These are phyloP conservation scores for Papilionanthe hybrid DNA, from an alignment of 116 monocot species.

Conservation along the genomic window DNA sequence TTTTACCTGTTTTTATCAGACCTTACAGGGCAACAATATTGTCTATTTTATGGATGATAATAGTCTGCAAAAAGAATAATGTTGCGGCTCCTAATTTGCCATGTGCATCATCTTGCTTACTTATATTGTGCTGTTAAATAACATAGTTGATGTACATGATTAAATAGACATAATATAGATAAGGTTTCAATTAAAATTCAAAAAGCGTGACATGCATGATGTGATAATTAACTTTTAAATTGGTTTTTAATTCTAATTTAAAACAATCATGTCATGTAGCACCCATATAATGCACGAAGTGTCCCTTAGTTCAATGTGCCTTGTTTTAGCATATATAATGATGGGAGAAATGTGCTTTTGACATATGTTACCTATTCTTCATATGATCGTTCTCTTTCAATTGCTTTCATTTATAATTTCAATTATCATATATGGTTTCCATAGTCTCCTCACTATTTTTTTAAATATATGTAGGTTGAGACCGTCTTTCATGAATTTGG, in stretches of 20 bases:
- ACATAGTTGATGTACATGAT: not conserved
- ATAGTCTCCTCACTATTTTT: not conserved
- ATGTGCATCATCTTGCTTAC: not conserved
- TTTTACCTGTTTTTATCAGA: not conserved
- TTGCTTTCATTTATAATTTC: not conserved
- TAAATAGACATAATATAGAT: no score
- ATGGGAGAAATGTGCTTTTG: not conserved
- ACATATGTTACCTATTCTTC: not conserved
- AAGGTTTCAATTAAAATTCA: not conserved
- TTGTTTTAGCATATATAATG: not conserved
- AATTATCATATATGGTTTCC: not conserved
- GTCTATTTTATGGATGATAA: not conserved
- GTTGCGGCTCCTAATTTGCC: not conserved
- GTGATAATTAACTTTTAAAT: not conserved
- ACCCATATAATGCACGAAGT: not conserved
- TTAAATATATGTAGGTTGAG: conserved; percentile 62
- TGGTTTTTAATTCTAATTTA: not conserved
- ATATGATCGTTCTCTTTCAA: not conserved
- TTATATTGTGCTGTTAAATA: not conserved
- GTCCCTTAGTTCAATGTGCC: not conserved
- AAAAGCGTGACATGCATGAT: not conserved
- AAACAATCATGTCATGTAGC: not conserved
- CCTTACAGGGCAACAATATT: not conserved
- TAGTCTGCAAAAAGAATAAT: not conserved
- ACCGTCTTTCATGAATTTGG: conserved; percentile 99